Conservation (phyloP, 805 yeast genomes). For the Pichia thaimueangensis region DNA sequence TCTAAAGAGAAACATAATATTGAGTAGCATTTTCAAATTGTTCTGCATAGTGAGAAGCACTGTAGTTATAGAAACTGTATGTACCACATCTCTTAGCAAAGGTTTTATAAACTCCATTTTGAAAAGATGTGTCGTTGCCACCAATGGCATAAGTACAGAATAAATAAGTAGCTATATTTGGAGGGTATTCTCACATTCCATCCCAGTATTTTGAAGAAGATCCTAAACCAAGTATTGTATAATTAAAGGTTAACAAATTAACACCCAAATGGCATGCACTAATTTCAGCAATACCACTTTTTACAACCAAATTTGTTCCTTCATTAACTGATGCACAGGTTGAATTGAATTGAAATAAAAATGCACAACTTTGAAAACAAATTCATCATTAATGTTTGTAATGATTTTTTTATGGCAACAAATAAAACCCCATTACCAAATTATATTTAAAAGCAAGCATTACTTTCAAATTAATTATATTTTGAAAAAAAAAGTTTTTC, state of each 20-base stretch:
- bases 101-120: not conserved
- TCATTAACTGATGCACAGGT: too few species aligned
- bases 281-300: slow-evolving; percentile 9
- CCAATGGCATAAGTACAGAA: slow-evolving; percentile 16
- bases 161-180: slow-evolving; percentile 14
- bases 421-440: too few species aligned
- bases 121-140: not conserved
- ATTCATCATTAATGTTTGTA: too few species aligned
- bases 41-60: slow-evolving; percentile 14
- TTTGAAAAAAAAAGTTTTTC: too few species aligned
- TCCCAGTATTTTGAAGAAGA: not conserved
- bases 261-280: slow-evolving; percentile 11
- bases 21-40: slow-evolving; percentile 28
- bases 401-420: too few species aligned
- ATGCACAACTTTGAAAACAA: too few species aligned
- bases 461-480: too few species aligned
- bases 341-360: too few species aligned
- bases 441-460: too few species aligned
- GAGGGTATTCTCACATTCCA: slow-evolving; percentile 15
- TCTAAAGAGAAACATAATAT: not conserved
- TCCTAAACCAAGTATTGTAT: not conserved
- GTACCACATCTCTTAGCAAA: not conserved
- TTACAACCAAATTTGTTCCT: too few species aligned
- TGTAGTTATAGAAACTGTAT: not conserved
- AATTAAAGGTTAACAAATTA: slow-evolving; percentile 7